Base-by-base conservation (phyloP, 305 asterid species). In the Andrographis paniculata region DNA sequence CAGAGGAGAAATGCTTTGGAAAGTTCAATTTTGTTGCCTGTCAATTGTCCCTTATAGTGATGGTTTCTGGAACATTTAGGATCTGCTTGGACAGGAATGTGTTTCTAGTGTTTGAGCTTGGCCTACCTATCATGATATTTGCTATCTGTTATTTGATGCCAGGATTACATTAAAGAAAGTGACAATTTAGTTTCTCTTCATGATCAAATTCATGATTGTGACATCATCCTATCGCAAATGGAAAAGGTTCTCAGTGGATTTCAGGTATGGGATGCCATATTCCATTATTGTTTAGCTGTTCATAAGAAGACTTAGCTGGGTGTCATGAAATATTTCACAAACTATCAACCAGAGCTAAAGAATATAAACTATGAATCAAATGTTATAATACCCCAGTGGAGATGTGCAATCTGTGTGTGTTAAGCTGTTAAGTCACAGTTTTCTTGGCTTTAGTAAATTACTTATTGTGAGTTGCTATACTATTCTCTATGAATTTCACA, bases 191-290 rank as follows among this genome's bases (percentile, higher is more conserved):
- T 24, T 24, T 24, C 30, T 3, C 30, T 24, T 58, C 96, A 91
- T 55, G 99, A 91, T 66, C 94, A 91, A 69, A 91, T 91, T 66
- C 93, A 72, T 62, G 95, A 87, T 63, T 91, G 99, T 57, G 99
- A 91, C 64, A 66, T 76, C 53, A 91, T 91, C 51, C 80, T 91
- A 33, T 77, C 89, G 7, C 96, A 87, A 62, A 91, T 91, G 99
- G 99, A 87, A 71, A 77, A 82, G 43, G 83, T 91, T 47, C 96
- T 91, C 31, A 69, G 87, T 63, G 99, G 96, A 47, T 91, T 91
- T 68, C 99, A 87, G 98, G 98, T 86, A 75, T 20, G 42, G 44
- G 28, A 42, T 53, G 16, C 21, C 63, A 50, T 42, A 22, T 50
- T 28, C 4, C 4, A 24, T 24, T n/a, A 8, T 24, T 24, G 30